phyloP scores from a whole-genome alignment of 768 basidiomycete genomes.

The Roridomyces roridus region DNA sequence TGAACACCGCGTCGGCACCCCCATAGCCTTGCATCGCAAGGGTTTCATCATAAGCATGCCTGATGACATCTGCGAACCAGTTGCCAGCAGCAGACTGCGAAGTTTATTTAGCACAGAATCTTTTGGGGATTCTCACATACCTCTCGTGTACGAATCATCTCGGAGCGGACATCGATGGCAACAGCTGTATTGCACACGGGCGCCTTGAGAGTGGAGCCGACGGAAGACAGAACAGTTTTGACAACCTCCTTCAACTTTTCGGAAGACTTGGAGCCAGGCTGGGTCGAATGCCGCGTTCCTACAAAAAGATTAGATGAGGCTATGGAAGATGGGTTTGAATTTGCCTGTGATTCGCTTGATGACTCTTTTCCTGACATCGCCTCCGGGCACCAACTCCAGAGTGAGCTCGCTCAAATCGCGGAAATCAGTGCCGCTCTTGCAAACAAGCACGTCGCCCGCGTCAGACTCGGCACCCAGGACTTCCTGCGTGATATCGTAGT shows the following conservation, averaged over 20 bases:
- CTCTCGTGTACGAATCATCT: constrained; percentile 77
- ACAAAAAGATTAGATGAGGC: background rate
- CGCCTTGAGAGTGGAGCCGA: constrained; percentile 71
- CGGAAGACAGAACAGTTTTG: constrained; percentile 66
- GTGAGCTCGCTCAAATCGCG: constrained; percentile 81
- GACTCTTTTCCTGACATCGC: constrained; percentile 68
- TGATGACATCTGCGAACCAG: constrained; percentile 85
- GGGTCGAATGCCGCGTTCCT: constrained; percentile 74
- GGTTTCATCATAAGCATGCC: constrained; percentile 83
- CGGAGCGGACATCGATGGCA: constrained; percentile 75
- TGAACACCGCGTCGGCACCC: constrained; percentile 81
- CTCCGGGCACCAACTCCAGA: constrained; percentile 67
- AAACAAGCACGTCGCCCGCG: constrained; percentile 68
- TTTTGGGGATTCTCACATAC: constrained; percentile 40
- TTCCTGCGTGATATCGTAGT: constrained; percentile 55
- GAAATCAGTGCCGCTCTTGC: constrained; percentile 93
- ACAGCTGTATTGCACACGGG: constrained; percentile 77
- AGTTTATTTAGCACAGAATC: background rate
- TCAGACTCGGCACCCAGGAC: constrained; percentile 77
- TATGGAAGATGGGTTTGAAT: background rate
- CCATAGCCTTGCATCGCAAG: constrained; percentile 61
- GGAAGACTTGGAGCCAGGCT: constrained; percentile 63
- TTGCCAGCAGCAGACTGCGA: constrained; percentile 72
- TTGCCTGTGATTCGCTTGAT: constrained; percentile 65
- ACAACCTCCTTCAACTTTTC: constrained; percentile 62